Evolutionary conservation across 2,329 filamentous ascomycete species (phyloP).

Genomic region (Pseudopyricularia cyperi): DNA sequence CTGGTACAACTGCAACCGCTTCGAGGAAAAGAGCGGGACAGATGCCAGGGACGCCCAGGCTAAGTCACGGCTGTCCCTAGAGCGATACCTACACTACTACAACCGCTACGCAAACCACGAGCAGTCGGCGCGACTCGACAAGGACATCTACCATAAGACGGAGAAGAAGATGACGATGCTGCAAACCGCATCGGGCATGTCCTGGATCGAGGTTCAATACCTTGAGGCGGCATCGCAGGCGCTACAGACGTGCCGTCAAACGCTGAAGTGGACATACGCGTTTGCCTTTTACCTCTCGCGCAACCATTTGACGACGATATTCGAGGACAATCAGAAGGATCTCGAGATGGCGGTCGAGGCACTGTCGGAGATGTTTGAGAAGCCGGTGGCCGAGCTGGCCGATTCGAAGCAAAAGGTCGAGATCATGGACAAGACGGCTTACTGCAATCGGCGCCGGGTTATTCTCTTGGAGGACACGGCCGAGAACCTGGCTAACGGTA

Average conservation of each 20-base stretch:
- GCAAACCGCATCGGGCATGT: constrained; percentile 87
- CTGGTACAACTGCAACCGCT: constrained; percentile 99
- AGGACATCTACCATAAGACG: constrained; percentile 89
- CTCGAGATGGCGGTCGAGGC: constrained; percentile 94
- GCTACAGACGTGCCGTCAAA: constrained; percentile 93
- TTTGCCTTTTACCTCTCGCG: constrained; percentile 96
- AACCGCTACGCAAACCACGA: constrained; percentile 99
- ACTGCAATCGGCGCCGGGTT: constrained; percentile 84
- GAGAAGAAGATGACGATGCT: constrained; percentile 99
- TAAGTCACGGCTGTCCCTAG: constrained; percentile 75
- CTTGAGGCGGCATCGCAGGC: constrained; percentile 86
- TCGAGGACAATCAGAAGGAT: constrained; percentile 98
- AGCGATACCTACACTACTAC: constrained; percentile 98
- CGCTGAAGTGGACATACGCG: constrained; percentile 97
- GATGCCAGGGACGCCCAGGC: constrained; percentile 89
- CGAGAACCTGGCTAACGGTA: constrained; percentile 79
- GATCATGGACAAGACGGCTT: constrained; percentile 96
- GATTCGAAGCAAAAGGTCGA: constrained; percentile 89
- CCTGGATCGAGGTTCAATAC: constrained; percentile 98
- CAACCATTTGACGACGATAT: constrained; percentile 93
- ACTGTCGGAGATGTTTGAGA: constrained; percentile 98
- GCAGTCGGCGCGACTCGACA: constrained; percentile 91
- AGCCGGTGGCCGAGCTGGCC: constrained; percentile 75
- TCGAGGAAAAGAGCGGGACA: constrained; percentile 85
- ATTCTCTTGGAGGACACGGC: constrained; percentile 89